Conservation (phyloP, 768 basidiomycete species). For the Suillus subluteus region DNA sequence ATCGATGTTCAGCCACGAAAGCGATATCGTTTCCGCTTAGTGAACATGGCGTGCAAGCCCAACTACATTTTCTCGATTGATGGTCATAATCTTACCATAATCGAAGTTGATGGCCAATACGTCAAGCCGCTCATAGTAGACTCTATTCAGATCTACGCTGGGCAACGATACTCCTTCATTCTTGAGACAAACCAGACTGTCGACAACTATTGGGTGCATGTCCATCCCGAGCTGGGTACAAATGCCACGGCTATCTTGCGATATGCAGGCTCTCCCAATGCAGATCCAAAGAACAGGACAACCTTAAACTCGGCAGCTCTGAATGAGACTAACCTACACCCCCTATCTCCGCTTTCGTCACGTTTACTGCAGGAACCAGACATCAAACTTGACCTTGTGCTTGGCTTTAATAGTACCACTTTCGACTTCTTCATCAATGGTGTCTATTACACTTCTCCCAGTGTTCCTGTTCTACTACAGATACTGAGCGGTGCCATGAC, state of each 20-base stretch:
- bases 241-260: conserved; percentile 48
- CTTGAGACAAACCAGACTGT: conserved; percentile 39
- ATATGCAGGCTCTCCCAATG: conserved; percentile 41
- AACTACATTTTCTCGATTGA: conserved; percentile 50
- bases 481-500: conserved; percentile 42
- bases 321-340: neutral
- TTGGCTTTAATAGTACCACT: conserved; percentile 33
- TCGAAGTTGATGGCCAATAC: conserved; percentile 50
- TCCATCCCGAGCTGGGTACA: conserved; percentile 37
- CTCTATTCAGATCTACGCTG: conserved; percentile 47
- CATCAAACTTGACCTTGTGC: conserved; percentile 39
- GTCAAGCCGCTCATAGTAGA: conserved; percentile 41
- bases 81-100: conserved; percentile 47
- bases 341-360: neutral
- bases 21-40: conserved; percentile 43
- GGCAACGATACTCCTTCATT: conserved; percentile 57
- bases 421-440: conserved; percentile 33
- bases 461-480: conserved; percentile 50
- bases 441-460: conserved; percentile 38
- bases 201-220: conserved; percentile 49
- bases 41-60: conserved; percentile 49
- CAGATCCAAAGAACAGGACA: conserved; percentile 37
- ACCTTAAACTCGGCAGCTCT: neutral
- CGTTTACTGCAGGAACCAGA: conserved; percentile 13
- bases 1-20: conserved; percentile 37